Evolutionary conservation across 2,329 filamentous ascomycete species (phyloP).

Genomic region (Colletotrichum cuscutae): DNA sequence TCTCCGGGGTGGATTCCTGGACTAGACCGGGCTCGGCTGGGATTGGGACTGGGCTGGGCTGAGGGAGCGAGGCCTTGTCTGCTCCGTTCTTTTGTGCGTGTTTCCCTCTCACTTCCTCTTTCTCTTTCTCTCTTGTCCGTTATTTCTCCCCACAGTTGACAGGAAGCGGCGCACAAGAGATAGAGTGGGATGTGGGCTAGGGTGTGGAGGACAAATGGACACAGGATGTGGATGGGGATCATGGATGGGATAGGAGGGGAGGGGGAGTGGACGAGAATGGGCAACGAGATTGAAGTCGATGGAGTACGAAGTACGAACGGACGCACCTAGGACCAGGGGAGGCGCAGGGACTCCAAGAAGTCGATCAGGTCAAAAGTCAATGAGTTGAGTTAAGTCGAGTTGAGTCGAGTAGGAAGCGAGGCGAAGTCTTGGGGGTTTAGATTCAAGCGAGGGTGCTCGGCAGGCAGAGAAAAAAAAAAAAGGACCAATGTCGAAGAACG

Average conservation of each 20-base stretch:
- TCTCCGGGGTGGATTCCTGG: slow-evolving; percentile 10
- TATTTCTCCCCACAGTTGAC: slow-evolving; percentile 28
- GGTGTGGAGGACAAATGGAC: slow-evolving; percentile 33
- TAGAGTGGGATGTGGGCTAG: slow-evolving; percentile 33
- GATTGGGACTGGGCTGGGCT: slow-evolving; percentile 10
- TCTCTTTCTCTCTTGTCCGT: neutral
- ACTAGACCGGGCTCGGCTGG: slow-evolving; percentile 15
- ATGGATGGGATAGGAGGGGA: neutral
- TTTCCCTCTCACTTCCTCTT: neutral
- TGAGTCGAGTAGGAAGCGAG: slow-evolving; percentile 3
- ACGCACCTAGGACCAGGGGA: slow-evolving; percentile 25
- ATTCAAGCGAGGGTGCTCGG: neutral
- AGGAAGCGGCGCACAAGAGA: slow-evolving; percentile 31
- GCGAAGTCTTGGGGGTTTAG: slow-evolving; percentile 4
- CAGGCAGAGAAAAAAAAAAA: neutral
- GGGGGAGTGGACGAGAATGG: slow-evolving; percentile 14
- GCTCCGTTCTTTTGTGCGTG: slow-evolving; percentile 10
- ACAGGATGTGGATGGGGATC: slow-evolving; percentile 26
- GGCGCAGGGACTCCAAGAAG: slow-evolving; percentile 23
- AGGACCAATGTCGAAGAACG: neutral
- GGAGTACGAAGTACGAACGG: neutral
- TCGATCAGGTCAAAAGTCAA: slow-evolving; percentile 8
- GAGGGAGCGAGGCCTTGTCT: slow-evolving; percentile 16
- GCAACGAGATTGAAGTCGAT: neutral
- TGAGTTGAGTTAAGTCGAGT: slow-evolving; percentile 12